Evolutionary conservation across 2,329 filamentous ascomycete species (phyloP).

Genomic region (Orbilia quercus): DNA sequence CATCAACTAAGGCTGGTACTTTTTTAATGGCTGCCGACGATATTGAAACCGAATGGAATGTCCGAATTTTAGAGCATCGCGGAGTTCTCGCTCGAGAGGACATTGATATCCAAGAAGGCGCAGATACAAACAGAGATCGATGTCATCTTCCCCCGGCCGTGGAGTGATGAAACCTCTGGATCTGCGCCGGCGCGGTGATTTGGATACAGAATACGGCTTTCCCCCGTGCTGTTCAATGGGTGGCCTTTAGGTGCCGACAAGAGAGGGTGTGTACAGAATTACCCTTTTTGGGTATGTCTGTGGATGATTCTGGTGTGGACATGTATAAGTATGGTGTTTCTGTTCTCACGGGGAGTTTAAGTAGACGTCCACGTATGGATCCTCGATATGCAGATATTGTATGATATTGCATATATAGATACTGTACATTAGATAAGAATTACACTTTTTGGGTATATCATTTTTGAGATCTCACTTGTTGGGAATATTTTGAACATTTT

Average conservation of each 20-base stretch:
- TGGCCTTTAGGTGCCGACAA: background rate
- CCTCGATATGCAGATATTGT: no score
- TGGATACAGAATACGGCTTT: background rate
- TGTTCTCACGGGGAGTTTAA: no score
- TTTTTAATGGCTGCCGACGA: no score
- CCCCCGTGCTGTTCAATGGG: conserved; percentile 34
- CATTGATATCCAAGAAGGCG: conserved; percentile 30
- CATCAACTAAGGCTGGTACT: background rate
- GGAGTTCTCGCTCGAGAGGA: conserved; percentile 35
- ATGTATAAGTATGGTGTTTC: no score
- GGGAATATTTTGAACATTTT: background rate
- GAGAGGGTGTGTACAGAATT: background rate
- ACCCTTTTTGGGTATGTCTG: no score
- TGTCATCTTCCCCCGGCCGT: background rate
- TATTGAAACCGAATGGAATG: no score
- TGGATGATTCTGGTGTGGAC: no score
- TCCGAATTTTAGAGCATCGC: no score
- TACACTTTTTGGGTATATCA: no score
- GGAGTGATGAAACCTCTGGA: conserved; percentile 26
- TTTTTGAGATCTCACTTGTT: background rate
- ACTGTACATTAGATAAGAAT: no score
- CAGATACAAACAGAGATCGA: conserved; percentile 15
- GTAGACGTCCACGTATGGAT: no score
- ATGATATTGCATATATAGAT: no score
- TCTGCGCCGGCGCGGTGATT: conserved; percentile 7